Conservation (phyloP, 306 rosid genomes). For the Glycine tomentella region DNA sequence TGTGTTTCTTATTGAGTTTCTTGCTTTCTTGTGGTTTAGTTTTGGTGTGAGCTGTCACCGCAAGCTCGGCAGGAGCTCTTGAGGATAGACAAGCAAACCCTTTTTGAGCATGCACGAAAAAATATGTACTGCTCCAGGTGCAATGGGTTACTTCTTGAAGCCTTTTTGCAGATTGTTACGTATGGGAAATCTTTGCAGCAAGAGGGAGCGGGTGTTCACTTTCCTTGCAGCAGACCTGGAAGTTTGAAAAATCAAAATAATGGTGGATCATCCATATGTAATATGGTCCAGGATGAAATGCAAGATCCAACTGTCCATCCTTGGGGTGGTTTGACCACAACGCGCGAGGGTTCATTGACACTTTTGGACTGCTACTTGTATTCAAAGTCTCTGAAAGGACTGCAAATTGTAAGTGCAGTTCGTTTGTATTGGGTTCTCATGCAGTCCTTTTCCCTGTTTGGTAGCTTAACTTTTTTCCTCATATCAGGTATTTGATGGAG, state of each 20-base stretch:
- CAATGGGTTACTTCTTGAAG: slow-evolving; percentile 97
- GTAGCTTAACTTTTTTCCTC: slow-evolving; percentile 47
- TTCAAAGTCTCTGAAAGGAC: slow-evolving; percentile 79
- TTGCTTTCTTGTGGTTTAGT: slow-evolving; percentile 62
- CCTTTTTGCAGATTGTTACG: slow-evolving; percentile 93
- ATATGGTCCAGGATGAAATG: slow-evolving; percentile 75
- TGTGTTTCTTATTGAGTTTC: slow-evolving; percentile 34
- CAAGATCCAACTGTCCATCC: slow-evolving; percentile 95
- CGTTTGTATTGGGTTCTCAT: slow-evolving; percentile 26
- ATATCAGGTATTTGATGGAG: slow-evolving; percentile 93
- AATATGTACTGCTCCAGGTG: slow-evolving; percentile 99
- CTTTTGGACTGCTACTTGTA: slow-evolving; percentile 89
- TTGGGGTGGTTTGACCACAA: slow-evolving; percentile 97
- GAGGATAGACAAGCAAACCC: slow-evolving; percentile 95
- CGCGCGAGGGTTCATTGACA: slow-evolving; percentile 85
- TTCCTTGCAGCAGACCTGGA: slow-evolving; percentile 58
- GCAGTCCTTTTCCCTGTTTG: slow-evolving; percentile 23
- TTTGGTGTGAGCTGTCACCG: slow-evolving; percentile 82
- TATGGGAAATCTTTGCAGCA: slow-evolving; percentile 93
- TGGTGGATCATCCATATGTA: slow-evolving; percentile 56
- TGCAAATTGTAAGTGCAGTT: slow-evolving; percentile 74
- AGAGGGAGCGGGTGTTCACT: slow-evolving; percentile 61
- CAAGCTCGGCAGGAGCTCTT: slow-evolving; percentile 83
- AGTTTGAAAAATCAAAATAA: slow-evolving; percentile 65
- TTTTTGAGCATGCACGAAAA: slow-evolving; percentile 97